Evolutionary conservation across 2,329 filamentous ascomycete species (phyloP).

Genomic region (Colletotrichum tropicale): DNA sequence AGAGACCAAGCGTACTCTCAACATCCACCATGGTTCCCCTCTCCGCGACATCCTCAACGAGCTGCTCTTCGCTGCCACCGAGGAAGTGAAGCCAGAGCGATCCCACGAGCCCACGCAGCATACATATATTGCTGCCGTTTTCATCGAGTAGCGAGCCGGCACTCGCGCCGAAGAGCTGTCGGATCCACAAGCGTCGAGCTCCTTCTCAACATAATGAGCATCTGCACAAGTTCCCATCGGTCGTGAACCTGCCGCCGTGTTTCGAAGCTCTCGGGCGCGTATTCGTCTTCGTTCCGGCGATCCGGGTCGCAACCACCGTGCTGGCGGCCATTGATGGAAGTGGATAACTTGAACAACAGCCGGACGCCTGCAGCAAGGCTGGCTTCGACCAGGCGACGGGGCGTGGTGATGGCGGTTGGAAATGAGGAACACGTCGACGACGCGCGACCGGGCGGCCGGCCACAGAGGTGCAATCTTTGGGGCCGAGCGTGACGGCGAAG

Average conservation of each 20-base stretch:
- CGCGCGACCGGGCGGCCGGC: not conserved
- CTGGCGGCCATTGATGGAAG: not conserved
- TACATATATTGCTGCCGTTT: not conserved
- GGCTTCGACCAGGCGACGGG: not conserved
- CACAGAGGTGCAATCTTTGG: not conserved
- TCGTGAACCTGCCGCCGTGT: rapidly evolving
- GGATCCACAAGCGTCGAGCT: not conserved
- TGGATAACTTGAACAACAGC: not conserved
- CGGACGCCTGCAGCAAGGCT: not conserved
- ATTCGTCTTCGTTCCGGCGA: not conserved
- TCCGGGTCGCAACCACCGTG: not conserved
- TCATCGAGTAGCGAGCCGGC: not conserved
- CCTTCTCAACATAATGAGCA: not conserved
- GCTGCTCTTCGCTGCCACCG: not conserved
- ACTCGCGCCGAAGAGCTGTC: not conserved
- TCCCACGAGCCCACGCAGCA: not conserved
- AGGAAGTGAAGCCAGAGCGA: not conserved
- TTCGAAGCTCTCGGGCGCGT: not conserved
- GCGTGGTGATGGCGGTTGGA: not conserved
- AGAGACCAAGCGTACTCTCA: not conserved
- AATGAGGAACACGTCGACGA: not conserved
- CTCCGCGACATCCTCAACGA: not conserved
- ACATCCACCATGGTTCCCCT: rapidly evolving
- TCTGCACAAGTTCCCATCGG: not conserved
- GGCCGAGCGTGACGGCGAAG: not conserved